Conservation (phyloP, 225 moss, liverwort and hornwort species). For the Asterella californica region DNA sequence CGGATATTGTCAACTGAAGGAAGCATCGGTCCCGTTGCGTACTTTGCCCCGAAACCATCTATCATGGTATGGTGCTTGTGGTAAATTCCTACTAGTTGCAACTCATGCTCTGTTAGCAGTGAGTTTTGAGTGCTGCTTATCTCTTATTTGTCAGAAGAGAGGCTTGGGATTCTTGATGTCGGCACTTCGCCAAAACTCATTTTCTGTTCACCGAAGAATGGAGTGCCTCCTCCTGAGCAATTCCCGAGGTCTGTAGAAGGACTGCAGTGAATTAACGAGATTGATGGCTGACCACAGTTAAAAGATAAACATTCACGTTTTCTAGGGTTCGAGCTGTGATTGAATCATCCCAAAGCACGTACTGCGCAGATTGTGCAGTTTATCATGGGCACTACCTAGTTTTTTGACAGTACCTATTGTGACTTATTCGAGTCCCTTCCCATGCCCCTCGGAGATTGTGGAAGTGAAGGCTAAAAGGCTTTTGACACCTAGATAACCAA, state of each 20-base stretch:
- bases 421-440: conserved; percentile 8
- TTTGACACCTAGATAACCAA: neutral
- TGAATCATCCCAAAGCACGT: conserved; percentile 12
- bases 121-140: conserved; percentile 17
- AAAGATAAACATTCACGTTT: conserved; percentile 4
- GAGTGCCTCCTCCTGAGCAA: conserved; percentile 15
- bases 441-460: conserved; percentile 2
- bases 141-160: conserved; percentile 12
- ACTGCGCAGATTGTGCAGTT: conserved; percentile 19
- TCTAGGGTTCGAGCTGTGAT: neutral
- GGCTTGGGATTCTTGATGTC: conserved; percentile 10
- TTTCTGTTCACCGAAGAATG: conserved; percentile 8
- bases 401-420: conserved; percentile 4
- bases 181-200: conserved; percentile 12
- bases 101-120: conserved; percentile 14
- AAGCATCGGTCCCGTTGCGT: conserved; percentile 2
- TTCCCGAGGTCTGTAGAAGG: conserved; percentile 18
- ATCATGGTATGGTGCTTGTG: conserved; percentile 21
- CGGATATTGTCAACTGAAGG: conserved; percentile 67
- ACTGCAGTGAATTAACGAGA: conserved; percentile 11
- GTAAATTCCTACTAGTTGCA: conserved; percentile 12
- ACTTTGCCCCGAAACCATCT: conserved; percentile 18
- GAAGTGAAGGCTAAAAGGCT: conserved; percentile 8
- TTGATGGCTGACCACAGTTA: conserved; percentile 6
- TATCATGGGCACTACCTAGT: conserved; percentile 7